Conservation (phyloP, 345 rosid genomes). For the Citrus inodora region DNA sequence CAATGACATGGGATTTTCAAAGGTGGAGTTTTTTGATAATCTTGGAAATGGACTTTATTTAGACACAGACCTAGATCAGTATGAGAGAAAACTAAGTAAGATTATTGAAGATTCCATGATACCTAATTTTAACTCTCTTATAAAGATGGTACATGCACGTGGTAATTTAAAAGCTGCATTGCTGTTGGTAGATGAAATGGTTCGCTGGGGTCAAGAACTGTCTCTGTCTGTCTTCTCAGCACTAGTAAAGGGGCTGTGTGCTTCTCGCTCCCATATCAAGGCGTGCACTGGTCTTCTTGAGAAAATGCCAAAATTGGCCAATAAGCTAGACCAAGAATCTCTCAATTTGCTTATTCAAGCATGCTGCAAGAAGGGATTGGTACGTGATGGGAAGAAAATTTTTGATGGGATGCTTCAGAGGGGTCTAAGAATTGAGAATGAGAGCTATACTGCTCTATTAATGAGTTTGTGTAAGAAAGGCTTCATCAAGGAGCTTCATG, state of each 20-base stretch:
- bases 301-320: slow-evolving; percentile 52
- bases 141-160: slow-evolving; percentile 34
- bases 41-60: slow-evolving; percentile 84
- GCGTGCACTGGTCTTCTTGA: slow-evolving; percentile 35
- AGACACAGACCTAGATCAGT: slow-evolving; percentile 61
- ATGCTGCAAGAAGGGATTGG: slow-evolving; percentile 56
- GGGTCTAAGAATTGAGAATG: slow-evolving; percentile 31
- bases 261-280: slow-evolving; percentile 39
- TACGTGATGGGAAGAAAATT: slow-evolving; percentile 39
- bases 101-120: slow-evolving; percentile 45
- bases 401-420: slow-evolving; percentile 48
- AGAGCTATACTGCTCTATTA: slow-evolving; percentile 45
- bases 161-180: slow-evolving; percentile 42
- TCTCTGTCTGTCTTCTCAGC: slow-evolving; percentile 36
- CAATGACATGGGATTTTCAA: slow-evolving; percentile 44
- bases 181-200: slow-evolving; percentile 53
- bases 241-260: slow-evolving; percentile 42
- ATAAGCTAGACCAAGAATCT: slow-evolving; percentile 52
- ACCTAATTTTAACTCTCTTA: slow-evolving; percentile 55
- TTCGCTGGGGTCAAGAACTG: slow-evolving; percentile 64
- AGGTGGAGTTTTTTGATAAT: slow-evolving; percentile 68
- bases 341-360: slow-evolving; percentile 54
- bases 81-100: slow-evolving; percentile 38
- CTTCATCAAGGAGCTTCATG: slow-evolving; percentile 29
- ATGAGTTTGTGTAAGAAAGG: slow-evolving; percentile 54